Evolutionary conservation across 352 stramenopile genomes (phyloP).

Genomic region (Pythium guiyangense): DNA sequence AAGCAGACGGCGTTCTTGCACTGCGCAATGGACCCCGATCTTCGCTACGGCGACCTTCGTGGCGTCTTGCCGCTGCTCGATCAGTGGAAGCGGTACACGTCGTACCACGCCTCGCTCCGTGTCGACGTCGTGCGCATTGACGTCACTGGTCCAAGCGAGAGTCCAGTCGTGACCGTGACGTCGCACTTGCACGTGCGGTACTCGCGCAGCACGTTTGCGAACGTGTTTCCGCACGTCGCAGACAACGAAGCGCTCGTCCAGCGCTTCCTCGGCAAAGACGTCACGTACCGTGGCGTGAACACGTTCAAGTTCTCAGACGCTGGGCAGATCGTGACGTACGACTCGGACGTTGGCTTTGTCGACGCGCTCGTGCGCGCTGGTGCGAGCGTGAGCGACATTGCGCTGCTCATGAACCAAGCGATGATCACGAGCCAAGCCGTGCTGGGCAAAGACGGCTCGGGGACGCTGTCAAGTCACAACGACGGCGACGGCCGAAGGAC

Average conservation of each 20-base stretch:
- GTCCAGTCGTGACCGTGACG: conserved; percentile 36
- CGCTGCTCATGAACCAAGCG: conserved; percentile 42
- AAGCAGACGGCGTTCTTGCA: conserved; percentile 31
- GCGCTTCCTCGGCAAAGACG: conserved; percentile 37
- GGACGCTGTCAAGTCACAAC: too few species aligned
- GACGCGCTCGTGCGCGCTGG: conserved; percentile 36
- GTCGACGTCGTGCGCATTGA: conserved; percentile 36
- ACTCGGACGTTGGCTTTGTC: conserved; percentile 56
- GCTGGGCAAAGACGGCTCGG: conserved; percentile 4
- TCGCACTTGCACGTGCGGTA: conserved; percentile 44
- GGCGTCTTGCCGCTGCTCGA: conserved; percentile 27
- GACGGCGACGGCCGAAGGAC: not conserved
- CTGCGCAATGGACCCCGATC: conserved; percentile 30
- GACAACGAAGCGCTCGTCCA: conserved; percentile 41
- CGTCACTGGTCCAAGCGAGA: conserved; percentile 32
- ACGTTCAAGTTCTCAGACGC: conserved; percentile 42
- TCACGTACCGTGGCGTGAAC: conserved; percentile 48
- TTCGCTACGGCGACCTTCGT: conserved; percentile 21
- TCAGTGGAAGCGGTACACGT: conserved; percentile 43
- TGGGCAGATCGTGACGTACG: conserved; percentile 44
- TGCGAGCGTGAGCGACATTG: conserved; percentile 36
- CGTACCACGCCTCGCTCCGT: conserved; percentile 24
- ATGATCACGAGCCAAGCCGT: conserved; percentile 20
- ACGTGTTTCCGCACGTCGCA: conserved; percentile 56
- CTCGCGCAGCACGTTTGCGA: conserved; percentile 40